phyloP scores from a whole-genome alignment of 1,139 yeast genomes.

The Candida anutae region DNA sequence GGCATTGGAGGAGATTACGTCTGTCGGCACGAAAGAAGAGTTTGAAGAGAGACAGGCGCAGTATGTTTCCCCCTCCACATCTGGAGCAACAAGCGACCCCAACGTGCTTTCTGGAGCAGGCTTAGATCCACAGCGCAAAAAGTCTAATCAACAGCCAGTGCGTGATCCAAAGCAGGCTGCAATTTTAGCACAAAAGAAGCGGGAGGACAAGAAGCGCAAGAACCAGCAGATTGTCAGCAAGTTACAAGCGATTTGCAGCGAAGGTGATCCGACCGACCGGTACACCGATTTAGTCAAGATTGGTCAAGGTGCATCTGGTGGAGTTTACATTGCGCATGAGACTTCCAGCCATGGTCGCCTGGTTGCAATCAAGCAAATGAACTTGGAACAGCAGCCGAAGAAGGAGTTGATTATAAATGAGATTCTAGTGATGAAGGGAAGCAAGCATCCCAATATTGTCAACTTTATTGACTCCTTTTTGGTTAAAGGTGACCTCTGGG shows the following conservation, averaged over 20 bases:
- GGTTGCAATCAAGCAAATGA: conserved; percentile 96
- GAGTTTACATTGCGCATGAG: conserved; percentile 88
- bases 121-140: conserved; percentile 7
- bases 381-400: conserved; percentile 86
- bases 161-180: conserved; percentile 54
- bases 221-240: conserved; percentile 66
- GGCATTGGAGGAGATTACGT: conserved; percentile 8
- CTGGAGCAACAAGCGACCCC: conserved; percentile 1
- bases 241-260: conserved; percentile 70
- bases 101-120: conserved; percentile 1
- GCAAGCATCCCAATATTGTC: conserved; percentile 85
- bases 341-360: conserved; percentile 42
- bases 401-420: conserved; percentile 89
- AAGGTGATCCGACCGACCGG: conserved; percentile 75
- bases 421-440: conserved; percentile 88
- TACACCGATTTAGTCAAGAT: conserved; percentile 71
- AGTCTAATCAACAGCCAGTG: conserved; percentile 28
- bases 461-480: conserved; percentile 84
- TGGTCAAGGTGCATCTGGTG: conserved; percentile 98
- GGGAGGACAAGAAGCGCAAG: conserved; percentile 65
- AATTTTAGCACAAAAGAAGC: conserved; percentile 52
- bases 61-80: conserved; percentile 6
- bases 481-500: conserved; percentile 78
- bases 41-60: conserved; percentile 8
- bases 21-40: conserved; percentile 7